Evolutionary conservation across 2,329 filamentous ascomycete genomes (phyloP).

Genomic region (Colletotrichum gigasporum): DNA sequence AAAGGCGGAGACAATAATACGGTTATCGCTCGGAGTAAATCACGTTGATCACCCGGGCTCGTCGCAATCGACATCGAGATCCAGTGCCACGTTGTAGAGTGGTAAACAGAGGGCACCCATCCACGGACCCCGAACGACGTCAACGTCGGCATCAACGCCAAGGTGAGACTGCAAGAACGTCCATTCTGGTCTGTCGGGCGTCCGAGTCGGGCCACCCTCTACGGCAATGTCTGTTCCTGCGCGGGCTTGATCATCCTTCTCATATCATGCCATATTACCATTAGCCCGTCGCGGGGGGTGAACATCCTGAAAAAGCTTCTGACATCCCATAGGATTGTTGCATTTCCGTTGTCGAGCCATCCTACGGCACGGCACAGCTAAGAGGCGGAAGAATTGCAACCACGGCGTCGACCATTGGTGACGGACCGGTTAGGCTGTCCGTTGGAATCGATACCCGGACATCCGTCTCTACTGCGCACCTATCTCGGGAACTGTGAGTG

Average conservation of each 20-base stretch:
- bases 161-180: no score
- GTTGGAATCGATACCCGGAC: background rate
- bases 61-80: conserved; percentile 18
- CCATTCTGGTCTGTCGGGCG: background rate
- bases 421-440: background rate
- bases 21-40: conserved; percentile 15
- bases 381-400: background rate
- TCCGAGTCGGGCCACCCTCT: background rate
- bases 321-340: background rate
- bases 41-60: background rate
- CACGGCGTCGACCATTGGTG: conserved; percentile 8
- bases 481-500: background rate
- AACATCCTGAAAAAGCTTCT: background rate
- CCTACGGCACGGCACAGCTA: background rate
- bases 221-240: background rate
- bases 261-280: background rate
- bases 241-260: background rate
- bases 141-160: background rate
- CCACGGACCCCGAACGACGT: background rate
- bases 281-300: background rate
- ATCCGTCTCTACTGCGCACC: conserved; percentile 1
- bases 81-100: conserved; percentile 2
- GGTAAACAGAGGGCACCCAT: background rate
- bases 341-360: background rate
- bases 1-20: conserved; percentile 9